Percentiles rank a stretch among this genome's conserved stretches.
Conservation (phyloP, 75 land plant genomes). For the Gnetum montanum region DNA sequence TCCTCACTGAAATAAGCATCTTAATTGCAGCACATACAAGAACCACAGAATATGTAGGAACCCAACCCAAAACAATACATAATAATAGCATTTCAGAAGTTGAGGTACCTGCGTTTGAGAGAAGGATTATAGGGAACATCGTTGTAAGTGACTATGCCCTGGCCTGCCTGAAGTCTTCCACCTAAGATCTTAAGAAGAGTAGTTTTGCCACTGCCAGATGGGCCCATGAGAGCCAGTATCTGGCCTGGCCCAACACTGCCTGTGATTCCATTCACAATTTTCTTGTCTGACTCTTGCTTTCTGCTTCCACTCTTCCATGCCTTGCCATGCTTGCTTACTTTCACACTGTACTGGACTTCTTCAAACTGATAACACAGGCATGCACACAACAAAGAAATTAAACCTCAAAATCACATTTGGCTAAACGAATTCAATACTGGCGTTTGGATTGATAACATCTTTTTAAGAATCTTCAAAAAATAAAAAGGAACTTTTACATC, state of each 20-base stretch:
- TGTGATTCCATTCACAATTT: constrained; percentile 75
- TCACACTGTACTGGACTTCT: constrained; percentile 62
- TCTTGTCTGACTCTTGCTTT: constrained; percentile 31
- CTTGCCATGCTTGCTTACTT: constrained; percentile 9
- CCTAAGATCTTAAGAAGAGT: constrained; percentile 71
- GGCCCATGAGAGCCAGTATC: constrained; percentile 92
- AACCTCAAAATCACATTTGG: neutral
- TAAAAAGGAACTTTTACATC: neutral
- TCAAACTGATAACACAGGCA: constrained; percentile 51
- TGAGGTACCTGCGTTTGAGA: constrained; percentile 68
- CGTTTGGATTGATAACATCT: neutral
- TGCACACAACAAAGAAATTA: neutral
- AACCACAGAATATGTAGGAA: neutral
- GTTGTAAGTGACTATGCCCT: constrained; percentile 75
- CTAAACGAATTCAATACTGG: neutral
- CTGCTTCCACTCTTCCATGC: constrained; percentile 35
- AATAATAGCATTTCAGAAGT: neutral
- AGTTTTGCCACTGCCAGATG: constrained; percentile 97
- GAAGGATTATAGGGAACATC: constrained; percentile 61
- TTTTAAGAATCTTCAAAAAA: neutral
- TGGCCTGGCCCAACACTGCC: constrained; percentile 87
- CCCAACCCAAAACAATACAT: neutral
- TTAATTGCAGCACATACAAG: neutral
- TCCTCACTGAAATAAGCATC: neutral
- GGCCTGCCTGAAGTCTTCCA: constrained; percentile 54